Evolutionary conservation across 768 basidiomycete species (phyloP).

Genomic region (Pleurotus eryngii): DNA sequence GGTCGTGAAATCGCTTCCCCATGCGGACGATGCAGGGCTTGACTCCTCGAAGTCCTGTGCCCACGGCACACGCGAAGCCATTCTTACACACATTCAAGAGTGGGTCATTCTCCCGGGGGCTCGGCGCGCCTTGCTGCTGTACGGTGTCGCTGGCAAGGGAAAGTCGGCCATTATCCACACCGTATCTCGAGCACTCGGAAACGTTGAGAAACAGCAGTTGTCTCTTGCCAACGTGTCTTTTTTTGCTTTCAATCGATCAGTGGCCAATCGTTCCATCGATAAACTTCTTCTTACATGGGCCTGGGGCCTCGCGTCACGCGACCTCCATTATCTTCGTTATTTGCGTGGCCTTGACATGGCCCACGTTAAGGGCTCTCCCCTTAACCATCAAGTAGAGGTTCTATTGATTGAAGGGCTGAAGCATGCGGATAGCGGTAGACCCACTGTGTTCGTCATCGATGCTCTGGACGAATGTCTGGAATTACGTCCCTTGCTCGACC

Average conservation of each 20-base stretch:
- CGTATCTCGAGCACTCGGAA: conserved; percentile 24
- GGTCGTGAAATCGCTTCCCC: neutral
- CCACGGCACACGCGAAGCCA: conserved; percentile 17
- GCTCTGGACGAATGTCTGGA: too few species aligned
- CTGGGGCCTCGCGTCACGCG: conserved; percentile 12
- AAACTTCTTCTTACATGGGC: conserved; percentile 30
- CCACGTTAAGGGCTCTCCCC: too few species aligned
- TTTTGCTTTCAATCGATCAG: conserved; percentile 23
- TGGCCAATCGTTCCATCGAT: conserved; percentile 15
- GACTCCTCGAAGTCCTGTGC: conserved; percentile 14
- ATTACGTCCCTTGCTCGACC: too few species aligned
- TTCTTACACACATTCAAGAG: conserved; percentile 19
- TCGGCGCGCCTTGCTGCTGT: neutral
- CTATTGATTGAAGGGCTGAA: too few species aligned
- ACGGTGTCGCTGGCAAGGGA: too few species aligned
- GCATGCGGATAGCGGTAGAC: too few species aligned
- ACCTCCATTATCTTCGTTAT: too few species aligned
- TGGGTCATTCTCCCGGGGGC: conserved; percentile 16
- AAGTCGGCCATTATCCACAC: too few species aligned
- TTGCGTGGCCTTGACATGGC: too few species aligned
- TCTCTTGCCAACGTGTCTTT: conserved; percentile 27
- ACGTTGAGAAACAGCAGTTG: conserved; percentile 12
- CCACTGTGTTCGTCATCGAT: too few species aligned
- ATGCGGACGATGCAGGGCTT: conserved; percentile 1
- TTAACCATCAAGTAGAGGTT: too few species aligned